A percentile compares a stretch with the other conserved stretches of the same genome.
Evolutionary conservation across 2,329 filamentous ascomycete species (phyloP).

Genomic region (Phoma sp.): DNA sequence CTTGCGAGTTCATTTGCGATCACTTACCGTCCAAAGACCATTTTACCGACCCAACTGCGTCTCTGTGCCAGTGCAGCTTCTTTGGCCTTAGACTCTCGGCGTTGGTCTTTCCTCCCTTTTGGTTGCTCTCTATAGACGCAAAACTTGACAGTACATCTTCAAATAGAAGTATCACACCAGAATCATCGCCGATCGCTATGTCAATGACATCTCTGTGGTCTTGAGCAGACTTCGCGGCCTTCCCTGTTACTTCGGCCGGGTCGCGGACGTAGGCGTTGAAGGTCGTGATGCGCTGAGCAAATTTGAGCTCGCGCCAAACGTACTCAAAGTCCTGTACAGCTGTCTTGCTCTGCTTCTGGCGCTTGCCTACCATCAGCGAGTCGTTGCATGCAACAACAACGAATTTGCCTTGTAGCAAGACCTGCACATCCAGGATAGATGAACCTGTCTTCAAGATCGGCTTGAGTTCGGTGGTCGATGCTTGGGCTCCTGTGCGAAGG

Average conservation of each 20-base stretch:
- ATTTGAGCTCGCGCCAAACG: constrained; percentile 61
- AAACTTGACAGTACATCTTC: constrained; percentile 72
- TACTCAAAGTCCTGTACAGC: constrained; percentile 52
- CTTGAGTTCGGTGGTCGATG: constrained; percentile 41
- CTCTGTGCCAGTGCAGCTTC: constrained; percentile 89
- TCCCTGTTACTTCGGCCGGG: constrained; percentile 57
- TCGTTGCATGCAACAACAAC: constrained; percentile 63
- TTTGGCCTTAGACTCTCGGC: constrained; percentile 59
- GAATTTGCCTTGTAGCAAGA: constrained; percentile 62
- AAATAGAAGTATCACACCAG: constrained; percentile 82
- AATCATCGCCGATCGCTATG: constrained; percentile 76
- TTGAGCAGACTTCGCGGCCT: constrained; percentile 41
- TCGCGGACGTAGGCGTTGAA: constrained; percentile 51
- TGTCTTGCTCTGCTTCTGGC: constrained; percentile 43
- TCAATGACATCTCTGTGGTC: constrained; percentile 63
- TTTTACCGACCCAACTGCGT: constrained; percentile 81
- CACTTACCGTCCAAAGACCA: constrained; percentile 87
- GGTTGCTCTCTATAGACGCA: constrained; percentile 50
- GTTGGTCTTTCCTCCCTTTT: constrained; percentile 34
- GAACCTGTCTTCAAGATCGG: constrained; percentile 45
- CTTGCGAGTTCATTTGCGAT: neutral
- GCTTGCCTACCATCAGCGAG: constrained; percentile 67
- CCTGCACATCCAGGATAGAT: constrained; percentile 48
- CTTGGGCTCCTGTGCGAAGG: constrained; percentile 38
- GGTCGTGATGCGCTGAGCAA: constrained; percentile 65